Base-by-base conservation (phyloP, 2,329 filamentous ascomycete genomes). In the Curvularia verruculosa region DNA sequence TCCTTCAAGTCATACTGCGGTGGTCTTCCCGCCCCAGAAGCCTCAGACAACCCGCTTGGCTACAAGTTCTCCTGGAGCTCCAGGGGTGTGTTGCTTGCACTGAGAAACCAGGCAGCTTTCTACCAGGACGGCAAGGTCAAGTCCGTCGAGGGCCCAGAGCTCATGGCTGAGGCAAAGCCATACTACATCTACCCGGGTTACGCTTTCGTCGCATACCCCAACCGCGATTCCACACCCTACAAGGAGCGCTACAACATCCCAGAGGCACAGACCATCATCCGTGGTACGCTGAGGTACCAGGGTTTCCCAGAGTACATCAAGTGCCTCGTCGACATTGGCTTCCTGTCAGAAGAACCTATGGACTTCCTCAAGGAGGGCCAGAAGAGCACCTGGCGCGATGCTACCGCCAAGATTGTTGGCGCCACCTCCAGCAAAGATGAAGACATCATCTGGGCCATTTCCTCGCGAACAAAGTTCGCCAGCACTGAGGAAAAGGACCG, bases 301-400 rank as follows among this genome's bases (percentile, higher is more conserved):
- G 92, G 94, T 43, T 96, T 96, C 85, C 92, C 93, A 2, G 86
- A 96, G 76, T 94, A 97, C 78, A 86, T 97, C 80, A 89, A 89
- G 75, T 86, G 88, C 24, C 87, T 98, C 10, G 92, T 96, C 59
- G 90, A 97, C 75, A 90, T 93, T 59, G 92, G 92, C 64, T 96
- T 97, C 85, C 85, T 98, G 46, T 85, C 83, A 53, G 91, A 96
- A 57, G 85, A 87, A 40, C 80, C 85, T 63, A 80, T 85, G 59
- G 83, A 85, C 67, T 85, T 82, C 79, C 84, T 93, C 70, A 88
- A 88, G 73, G 66, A 72, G 50, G 72, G 69, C 47, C 78, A 85
- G 64, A 80, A 88, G 26, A 84, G 89, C 50, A 70, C 89, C 55
- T 98, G 93, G 94, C 92, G 90, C 76, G 90, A 96, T 65, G 92